Conservation (phyloP, 73 alveolate genomes). For the Tetrahymena thermophila region DNA sequence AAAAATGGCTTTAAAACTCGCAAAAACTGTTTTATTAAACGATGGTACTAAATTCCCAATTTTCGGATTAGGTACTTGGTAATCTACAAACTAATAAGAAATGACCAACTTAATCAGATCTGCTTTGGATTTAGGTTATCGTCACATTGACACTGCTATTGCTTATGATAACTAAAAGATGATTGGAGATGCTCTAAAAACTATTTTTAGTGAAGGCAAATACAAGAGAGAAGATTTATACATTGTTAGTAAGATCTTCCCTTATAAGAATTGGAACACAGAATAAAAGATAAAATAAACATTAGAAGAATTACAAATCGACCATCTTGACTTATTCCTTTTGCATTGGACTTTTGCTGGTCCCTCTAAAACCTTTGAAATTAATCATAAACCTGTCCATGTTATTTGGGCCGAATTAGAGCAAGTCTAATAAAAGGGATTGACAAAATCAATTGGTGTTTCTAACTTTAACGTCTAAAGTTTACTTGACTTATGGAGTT, state of each 20-base stretch:
- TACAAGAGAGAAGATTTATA: slow-evolving; percentile 73
- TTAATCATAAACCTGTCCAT: slow-evolving; percentile 42
- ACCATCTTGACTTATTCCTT: slow-evolving; percentile 52
- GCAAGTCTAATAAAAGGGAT: slow-evolving; percentile 45
- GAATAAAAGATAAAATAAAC: slow-evolving; percentile 55
- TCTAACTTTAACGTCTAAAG: slow-evolving; percentile 54
- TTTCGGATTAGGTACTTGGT: slow-evolving; percentile 46
- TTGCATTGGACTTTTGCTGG: slow-evolving; percentile 62
- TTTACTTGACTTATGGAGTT: slow-evolving; percentile 52
- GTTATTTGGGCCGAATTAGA: slow-evolving; percentile 70
- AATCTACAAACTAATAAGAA: slow-evolving; percentile 4
- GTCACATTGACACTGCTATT: slow-evolving; percentile 73
- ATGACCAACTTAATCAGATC: slow-evolving; percentile 13
- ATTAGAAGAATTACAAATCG: slow-evolving; percentile 49
- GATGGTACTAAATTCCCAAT: slow-evolving; percentile 46
- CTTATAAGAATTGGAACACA: slow-evolving; percentile 34
- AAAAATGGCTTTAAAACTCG: background rate
- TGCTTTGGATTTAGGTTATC: slow-evolving; percentile 67
- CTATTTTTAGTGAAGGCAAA: slow-evolving; percentile 32
- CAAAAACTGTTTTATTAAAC: slow-evolving; percentile 15
- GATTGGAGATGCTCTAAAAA: slow-evolving; percentile 63
- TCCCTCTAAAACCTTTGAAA: slow-evolving; percentile 11
- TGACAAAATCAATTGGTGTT: slow-evolving; percentile 69
- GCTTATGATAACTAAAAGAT: slow-evolving; percentile 54
- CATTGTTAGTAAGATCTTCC: slow-evolving; percentile 72